Base-by-base conservation (phyloP, 2,329 filamentous ascomycete genomes). In the Aspergillus felis region DNA sequence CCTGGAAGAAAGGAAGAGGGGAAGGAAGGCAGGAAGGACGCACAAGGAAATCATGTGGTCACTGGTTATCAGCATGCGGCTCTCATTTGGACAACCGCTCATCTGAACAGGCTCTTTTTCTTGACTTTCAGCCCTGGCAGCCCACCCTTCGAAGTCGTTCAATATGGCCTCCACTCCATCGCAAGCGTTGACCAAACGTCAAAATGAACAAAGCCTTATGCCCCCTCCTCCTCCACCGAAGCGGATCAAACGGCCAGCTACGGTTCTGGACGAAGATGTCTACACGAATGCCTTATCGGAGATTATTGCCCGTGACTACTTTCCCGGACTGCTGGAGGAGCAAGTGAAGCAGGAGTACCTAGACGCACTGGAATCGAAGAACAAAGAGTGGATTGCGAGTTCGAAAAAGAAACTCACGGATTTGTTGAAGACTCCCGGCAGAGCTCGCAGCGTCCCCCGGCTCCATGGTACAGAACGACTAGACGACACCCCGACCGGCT, bases 291-390 rank as follows among this genome's bases (percentile, higher is more conserved):
- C 90, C 1, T 81, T 99, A 28, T 96, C 92, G 0, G 88, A 94
- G 65, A 97, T 99, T 70, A 96, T 99, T 61, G 91, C 91, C 9
- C 87, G 94, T 63, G 94, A 99, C 79, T 99, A 96, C 79, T 99
- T 97, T 68, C 94, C 94, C 0, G 94, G 93, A 0, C 81, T 99
- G 0, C 79, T 92, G 4, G 92, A 97, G 72, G 87, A 87, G 14
- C 87, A 96, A 66, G 88, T 88, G 0, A 92, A 97, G 72, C 87
- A 92, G 71, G 94, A 99, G 67, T 97, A 97, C 66, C 81, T 99
- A 29, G 88, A 95, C 68, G 94, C 94, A 0, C 77, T 97, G 8
- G 92, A 96, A 8, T 96, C 92, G 17, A 88, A 88, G 57, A 87
- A 99, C 74, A 79, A 83, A 52, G 83, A 84, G 64, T 97, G 94